phyloP scores from a whole-genome alignment of 2,329 filamentous ascomycete genomes.

The Myriosclerotinia curreyana region DNA sequence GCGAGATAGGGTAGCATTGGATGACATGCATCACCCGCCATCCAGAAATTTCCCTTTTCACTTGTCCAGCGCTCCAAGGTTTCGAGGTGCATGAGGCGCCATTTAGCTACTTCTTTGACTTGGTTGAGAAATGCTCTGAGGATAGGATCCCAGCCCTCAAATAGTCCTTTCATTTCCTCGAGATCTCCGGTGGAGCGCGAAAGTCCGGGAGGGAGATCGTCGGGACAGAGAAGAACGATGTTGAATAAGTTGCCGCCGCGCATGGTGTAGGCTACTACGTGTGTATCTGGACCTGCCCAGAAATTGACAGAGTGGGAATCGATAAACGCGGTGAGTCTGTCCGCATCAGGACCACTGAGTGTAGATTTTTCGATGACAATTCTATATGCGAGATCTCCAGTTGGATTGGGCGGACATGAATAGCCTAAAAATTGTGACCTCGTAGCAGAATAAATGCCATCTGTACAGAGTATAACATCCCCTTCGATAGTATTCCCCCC shows the following conservation, averaged over 20 bases:
- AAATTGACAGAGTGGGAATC: constrained; percentile 47
- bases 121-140: constrained; percentile 44
- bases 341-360: constrained; percentile 47
- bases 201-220: constrained; percentile 56
- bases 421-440: constrained; percentile 48
- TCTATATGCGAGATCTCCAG: constrained; percentile 63
- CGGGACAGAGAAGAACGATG: constrained; percentile 62
- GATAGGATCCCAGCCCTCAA: constrained; percentile 63
- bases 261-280: constrained; percentile 59
- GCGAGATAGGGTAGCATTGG: constrained; percentile 62
- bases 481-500: constrained; percentile 41
- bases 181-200: constrained; percentile 51
- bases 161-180: constrained; percentile 59
- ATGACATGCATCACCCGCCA: constrained; percentile 58
- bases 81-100: constrained; percentile 60
- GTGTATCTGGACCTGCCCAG: constrained; percentile 48
- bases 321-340: constrained; percentile 45
- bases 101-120: constrained; percentile 62
- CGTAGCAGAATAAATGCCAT: constrained; percentile 61
- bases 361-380: constrained; percentile 52
- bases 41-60: constrained; percentile 31
- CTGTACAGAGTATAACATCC: constrained; percentile 60
- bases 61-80: constrained; percentile 34
- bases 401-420: constrained; percentile 51
- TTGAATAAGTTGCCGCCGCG: constrained; percentile 60